Evolutionary conservation across 257 asterid species (phyloP).

Genomic region (Haberlea rhodopensis): DNA sequence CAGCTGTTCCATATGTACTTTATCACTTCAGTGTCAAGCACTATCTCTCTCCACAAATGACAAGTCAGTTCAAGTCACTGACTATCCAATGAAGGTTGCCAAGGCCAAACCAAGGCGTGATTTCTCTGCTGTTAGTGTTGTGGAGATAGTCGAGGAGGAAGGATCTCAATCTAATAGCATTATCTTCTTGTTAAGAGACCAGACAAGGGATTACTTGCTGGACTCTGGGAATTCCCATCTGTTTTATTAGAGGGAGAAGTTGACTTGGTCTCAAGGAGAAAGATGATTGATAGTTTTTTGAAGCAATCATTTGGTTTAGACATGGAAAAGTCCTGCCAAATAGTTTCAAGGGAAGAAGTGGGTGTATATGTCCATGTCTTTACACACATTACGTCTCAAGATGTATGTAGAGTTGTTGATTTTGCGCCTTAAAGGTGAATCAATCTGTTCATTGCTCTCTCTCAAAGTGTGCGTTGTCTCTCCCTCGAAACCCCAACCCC

Average conservation of each 20-base stretch:
- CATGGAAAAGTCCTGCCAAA: constrained; percentile 42
- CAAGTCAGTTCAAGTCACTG: constrained; percentile 69
- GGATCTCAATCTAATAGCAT: constrained; percentile 48
- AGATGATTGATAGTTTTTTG: constrained; percentile 55
- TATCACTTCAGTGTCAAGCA: constrained; percentile 72
- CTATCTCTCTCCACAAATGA: constrained; percentile 47
- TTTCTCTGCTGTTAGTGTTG: constrained; percentile 90
- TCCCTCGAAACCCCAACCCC: not conserved
- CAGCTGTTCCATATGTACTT: constrained; percentile 73
- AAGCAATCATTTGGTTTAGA: constrained; percentile 63
- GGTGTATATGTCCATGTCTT: constrained; percentile 80
- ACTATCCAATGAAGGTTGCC: constrained; percentile 76
- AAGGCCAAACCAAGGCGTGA: constrained; percentile 78
- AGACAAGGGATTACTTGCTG: constrained; percentile 86
- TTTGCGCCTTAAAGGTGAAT: constrained; percentile 45
- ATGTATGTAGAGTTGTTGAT: constrained; percentile 77
- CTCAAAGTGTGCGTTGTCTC: constrained; percentile 3
- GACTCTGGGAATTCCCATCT: constrained; percentile 98
- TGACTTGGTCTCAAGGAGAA: constrained; percentile 56
- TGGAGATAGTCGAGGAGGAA: constrained; percentile 61
- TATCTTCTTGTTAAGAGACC: constrained; percentile 89
- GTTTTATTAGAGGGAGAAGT: constrained; percentile 69
- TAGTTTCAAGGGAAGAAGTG: constrained; percentile 74
- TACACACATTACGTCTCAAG: constrained; percentile 87
- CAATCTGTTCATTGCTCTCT: constrained; percentile 31